A percentile compares a stretch with the other conserved stretches of the same genome.
Conservation (phyloP, 306 rosid species). For the Arachis hypogaea region DNA sequence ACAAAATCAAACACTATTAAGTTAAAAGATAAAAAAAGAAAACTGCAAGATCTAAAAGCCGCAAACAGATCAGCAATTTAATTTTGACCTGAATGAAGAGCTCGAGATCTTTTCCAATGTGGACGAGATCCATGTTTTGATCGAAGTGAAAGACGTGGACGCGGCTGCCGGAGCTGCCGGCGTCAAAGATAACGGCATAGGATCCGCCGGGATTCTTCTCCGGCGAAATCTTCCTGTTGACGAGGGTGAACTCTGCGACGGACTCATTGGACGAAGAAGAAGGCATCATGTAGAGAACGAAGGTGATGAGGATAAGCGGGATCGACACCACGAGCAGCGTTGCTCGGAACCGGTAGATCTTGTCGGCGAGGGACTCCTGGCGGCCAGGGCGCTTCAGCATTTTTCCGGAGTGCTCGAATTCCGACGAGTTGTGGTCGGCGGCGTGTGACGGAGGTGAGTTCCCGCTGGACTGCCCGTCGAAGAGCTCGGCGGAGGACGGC, state of each 20-base stretch:
- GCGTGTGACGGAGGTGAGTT: slow-evolving; percentile 61
- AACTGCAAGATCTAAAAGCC: background rate
- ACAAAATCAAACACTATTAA: background rate
- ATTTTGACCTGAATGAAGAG: slow-evolving; percentile 70
- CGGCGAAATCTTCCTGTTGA: slow-evolving; percentile 64
- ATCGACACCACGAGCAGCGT: slow-evolving; percentile 66
- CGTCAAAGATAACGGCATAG: slow-evolving; percentile 89
- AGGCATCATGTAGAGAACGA: slow-evolving; percentile 75
- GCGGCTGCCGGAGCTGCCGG: slow-evolving; percentile 99
- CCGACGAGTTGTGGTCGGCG: slow-evolving; percentile 55
- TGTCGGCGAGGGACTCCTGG: slow-evolving; percentile 71
- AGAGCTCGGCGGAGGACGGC: slow-evolving; percentile 86
- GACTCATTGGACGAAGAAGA: slow-evolving; percentile 42
- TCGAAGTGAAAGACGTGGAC: slow-evolving; percentile 92
- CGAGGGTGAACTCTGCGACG: slow-evolving; percentile 48
- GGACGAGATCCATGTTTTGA: slow-evolving; percentile 71
- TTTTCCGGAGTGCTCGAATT: slow-evolving; percentile 59
- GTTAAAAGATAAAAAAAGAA: background rate
- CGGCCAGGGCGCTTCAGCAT: slow-evolving; percentile 83
- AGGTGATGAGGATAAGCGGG: slow-evolving; percentile 69
- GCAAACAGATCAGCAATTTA: background rate
- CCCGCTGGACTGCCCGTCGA: slow-evolving; percentile 56
- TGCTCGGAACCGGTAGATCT: slow-evolving; percentile 77
- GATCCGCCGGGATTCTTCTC: slow-evolving; percentile 45
- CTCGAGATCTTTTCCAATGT: slow-evolving; percentile 90